Evolutionary conservation across 2,329 filamentous ascomycete genomes (phyloP).

Genomic region (Xylogone sp.): DNA sequence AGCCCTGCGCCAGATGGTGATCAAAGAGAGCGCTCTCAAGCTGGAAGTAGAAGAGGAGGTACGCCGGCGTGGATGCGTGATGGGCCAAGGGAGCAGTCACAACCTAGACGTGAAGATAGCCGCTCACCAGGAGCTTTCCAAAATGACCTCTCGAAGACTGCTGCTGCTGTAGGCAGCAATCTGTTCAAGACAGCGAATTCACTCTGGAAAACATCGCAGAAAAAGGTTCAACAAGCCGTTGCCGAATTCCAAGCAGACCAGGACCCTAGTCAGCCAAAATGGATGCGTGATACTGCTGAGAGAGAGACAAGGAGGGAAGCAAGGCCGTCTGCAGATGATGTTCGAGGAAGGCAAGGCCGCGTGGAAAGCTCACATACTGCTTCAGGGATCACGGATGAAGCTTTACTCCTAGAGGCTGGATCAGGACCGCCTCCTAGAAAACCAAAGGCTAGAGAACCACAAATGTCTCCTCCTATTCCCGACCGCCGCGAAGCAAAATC

Average conservation of each 20-base stretch:
- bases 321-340: constrained; percentile 27
- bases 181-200: constrained; percentile 93
- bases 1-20: constrained; percentile 21
- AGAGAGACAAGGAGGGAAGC: constrained; percentile 32
- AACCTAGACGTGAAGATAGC: constrained; percentile 46
- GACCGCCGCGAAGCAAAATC: constrained; percentile 39
- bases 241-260: constrained; percentile 74
- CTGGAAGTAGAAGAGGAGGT: constrained; percentile 32
- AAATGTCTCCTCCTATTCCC: constrained; percentile 6
- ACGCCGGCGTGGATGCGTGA: constrained; percentile 62
- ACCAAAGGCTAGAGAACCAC: constrained; percentile 20
- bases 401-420: constrained; percentile 72
- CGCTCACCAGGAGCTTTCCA: constrained; percentile 55
- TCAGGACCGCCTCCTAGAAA: constrained; percentile 47
- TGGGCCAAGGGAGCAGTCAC: constrained; percentile 41
- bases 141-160: constrained; percentile 74
- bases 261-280: constrained; percentile 82
- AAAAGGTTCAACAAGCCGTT: constrained; percentile 88
- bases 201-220: constrained; percentile 91
- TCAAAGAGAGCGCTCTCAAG: constrained; percentile 17
- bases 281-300: constrained; percentile 74
- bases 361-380: constrained; percentile 1
- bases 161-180: constrained; percentile 76
- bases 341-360: constrained; percentile 15
- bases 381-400: constrained; percentile 61